Evolutionary conservation across 371 early-diverging fungal genomes (phyloP), one percentile per base, ranked within the genome.

Genomic region (Mucor velutinosus): DNA sequence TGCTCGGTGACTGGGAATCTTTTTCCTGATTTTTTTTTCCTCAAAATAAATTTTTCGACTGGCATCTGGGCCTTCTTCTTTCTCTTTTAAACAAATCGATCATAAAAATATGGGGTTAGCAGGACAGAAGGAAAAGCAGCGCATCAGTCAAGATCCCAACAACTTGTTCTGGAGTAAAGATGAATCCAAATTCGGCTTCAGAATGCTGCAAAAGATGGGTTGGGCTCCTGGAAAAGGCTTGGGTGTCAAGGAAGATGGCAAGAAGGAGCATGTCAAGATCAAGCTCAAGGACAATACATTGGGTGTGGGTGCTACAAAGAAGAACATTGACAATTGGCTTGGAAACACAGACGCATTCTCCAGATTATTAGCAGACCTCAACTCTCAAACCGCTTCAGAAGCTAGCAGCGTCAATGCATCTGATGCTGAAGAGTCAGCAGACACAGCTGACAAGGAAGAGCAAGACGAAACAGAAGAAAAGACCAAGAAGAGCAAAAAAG

Each of bases 161-260:
- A 97, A 97, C 82, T 78, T 89, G 41, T 78, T 76, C 56, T 97
- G 97, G 97, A 90, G 90, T 66, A 89, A 91, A 67, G 96, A 97
- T 76, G 89, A 90, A 72, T 76, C 73, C 69, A 94, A 94, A 62
- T 92, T 95, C 75, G 98, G 98, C 25, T 92, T 90, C 72, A 89
- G 90, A 67, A 92, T 98, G 93, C 87, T 98, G 59, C 81, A 87
- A 73, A 95, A 96, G 74, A 95, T 97, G 96, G 98, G 98, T 1
- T 98, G 98, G 98, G 77, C 86, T 21, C 94, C 92, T 45, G 97
- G 98, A 47, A 94, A 93, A 72, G 98, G 98, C 17, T 85, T 98
- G 1, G 98, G 98, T 30, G 85, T 85, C 25, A 92, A 94, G 60
- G 93, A 93, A 72, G 90, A 94, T 72, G 97, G 97, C 64, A 80